Evolutionary conservation across 129 eudicot genomes (phyloP), one percentile per base, ranked within the genome.

Genomic region (Chrysanthemum makinoi): DNA sequence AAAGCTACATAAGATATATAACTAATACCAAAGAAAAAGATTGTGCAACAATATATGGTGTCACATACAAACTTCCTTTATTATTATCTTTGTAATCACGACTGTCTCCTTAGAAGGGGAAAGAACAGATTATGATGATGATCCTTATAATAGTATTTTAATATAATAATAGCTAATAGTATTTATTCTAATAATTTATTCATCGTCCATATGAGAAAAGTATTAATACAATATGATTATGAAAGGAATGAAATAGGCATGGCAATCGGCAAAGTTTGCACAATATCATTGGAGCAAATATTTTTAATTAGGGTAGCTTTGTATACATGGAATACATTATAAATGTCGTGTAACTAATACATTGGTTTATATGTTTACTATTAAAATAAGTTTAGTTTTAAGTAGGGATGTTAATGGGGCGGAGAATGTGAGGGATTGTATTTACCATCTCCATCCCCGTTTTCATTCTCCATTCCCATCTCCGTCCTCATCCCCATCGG

Each of bases 61-160:
- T 55, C 51, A 54, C 18, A 10, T 53, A 53, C 54, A 30, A 54
- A 16, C 10, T 11, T n/a, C n/a, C n/a, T n/a, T 33, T 54, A 22
- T 10, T 19, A 69, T 69, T 53, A 11, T 54, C 64, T 17, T n/a
- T 69, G 35, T 69, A 69, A 35, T 69, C 49, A 69, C 24, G 64
- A 17, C 18, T 69, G 74, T 69, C 74, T 55, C 74, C 74, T 69
- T 43, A 54, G 74, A 54, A 69, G 74, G 74, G 53, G 74, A 69
- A 69, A 57, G 64, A 69, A 18, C 53, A 54, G 18, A 69, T 54
- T 67, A 15, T 67, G 24, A 17, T 69, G 65, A 69, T 69, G 53
- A 54, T 69, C 20, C 9, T 33, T 35, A 69, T 51, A 20, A 68
- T 51, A 68, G 53, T 68, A 52, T 66, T 10, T 7, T 51, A 17